phyloP scores from a whole-genome alignment of 768 basidiomycete species.

The Inosperma sp. region DNA sequence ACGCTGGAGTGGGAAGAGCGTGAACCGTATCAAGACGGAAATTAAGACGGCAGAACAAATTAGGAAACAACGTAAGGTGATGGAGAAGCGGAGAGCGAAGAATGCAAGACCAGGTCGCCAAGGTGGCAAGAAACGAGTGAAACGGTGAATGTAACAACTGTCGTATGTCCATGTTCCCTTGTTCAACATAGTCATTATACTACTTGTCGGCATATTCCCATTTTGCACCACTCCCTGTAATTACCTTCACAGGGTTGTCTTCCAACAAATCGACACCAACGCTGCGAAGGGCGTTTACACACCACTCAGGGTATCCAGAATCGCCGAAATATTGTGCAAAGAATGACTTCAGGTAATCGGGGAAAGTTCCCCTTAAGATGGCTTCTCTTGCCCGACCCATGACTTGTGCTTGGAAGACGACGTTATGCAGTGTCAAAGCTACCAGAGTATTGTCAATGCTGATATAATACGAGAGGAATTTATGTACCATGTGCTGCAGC shows the following conservation, averaged over 20 bases:
- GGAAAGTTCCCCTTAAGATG: slow-evolving; percentile 74
- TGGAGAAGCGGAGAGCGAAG: slow-evolving; percentile 67
- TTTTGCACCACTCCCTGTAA: slow-evolving; percentile 61
- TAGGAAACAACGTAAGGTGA: slow-evolving; percentile 61
- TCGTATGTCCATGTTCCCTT: too few species aligned
- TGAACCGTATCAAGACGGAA: slow-evolving; percentile 69
- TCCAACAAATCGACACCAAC: slow-evolving; percentile 82
- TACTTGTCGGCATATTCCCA: slow-evolving; percentile 69
- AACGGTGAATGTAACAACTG: too few species aligned
- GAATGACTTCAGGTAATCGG: slow-evolving; percentile 69
- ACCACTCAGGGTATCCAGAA: slow-evolving; percentile 83
- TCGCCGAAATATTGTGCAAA: slow-evolving; percentile 75
- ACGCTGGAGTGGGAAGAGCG: slow-evolving; percentile 55
- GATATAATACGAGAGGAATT: background rate
- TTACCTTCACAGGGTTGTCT: slow-evolving; percentile 42
- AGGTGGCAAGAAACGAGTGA: too few species aligned
- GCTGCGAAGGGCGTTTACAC: slow-evolving; percentile 73
- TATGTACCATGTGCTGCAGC: slow-evolving; percentile 74
- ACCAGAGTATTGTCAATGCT: slow-evolving; percentile 12
- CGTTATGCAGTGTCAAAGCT: slow-evolving; percentile 82
- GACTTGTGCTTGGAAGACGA: slow-evolving; percentile 80
- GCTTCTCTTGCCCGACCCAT: slow-evolving; percentile 85
- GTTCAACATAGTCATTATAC: too few species aligned
- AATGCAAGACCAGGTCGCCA: slow-evolving; percentile 71
- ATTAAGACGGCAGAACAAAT: slow-evolving; percentile 88